These are phyloP conservation scores for Apostasia shenzhenica DNA, from an alignment of 106 monocot species.

Conservation along the genomic window DNA sequence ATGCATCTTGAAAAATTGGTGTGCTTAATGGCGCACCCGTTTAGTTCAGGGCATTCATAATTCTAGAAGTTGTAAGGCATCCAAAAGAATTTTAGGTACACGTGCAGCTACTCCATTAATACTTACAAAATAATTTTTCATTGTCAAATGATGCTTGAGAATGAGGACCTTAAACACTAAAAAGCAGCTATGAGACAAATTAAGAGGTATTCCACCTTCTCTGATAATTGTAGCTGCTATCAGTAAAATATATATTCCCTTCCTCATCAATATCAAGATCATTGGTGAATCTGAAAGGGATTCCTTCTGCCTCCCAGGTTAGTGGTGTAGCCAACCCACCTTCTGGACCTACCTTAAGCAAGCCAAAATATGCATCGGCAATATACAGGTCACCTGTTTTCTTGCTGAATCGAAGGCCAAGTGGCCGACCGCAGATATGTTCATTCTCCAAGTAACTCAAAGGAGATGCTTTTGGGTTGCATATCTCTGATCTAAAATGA, in stretches of 20 bases:
- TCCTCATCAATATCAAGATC: slow-evolving; percentile 56
- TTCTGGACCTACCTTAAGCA: slow-evolving; percentile 55
- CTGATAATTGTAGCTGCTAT: slow-evolving; percentile 59
- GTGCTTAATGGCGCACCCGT: too few species aligned
- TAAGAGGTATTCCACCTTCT: slow-evolving; percentile 46
- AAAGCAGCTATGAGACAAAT: not conserved
- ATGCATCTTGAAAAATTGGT: too few species aligned
- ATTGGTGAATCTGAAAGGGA: slow-evolving; percentile 55
- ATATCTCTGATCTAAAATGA: slow-evolving; percentile 33
- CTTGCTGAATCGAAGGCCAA: slow-evolving; percentile 53
- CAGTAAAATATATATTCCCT: slow-evolving; percentile 65
- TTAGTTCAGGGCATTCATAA: too few species aligned
- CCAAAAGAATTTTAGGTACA: too few species aligned
- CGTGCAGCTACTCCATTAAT: too few species aligned
- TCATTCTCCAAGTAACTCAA: slow-evolving; percentile 50
- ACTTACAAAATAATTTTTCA: too few species aligned
- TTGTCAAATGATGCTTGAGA: too few species aligned
- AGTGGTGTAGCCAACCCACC: slow-evolving; percentile 52
- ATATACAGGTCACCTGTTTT: slow-evolving; percentile 64
- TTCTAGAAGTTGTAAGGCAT: too few species aligned
- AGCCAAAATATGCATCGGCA: slow-evolving; percentile 69
- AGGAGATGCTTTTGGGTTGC: slow-evolving; percentile 37
- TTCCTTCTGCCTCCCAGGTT: slow-evolving; percentile 40
- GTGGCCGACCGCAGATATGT: slow-evolving; percentile 45
- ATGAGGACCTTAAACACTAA: too few species aligned